A percentile compares a stretch with the other conserved stretches of the same genome.
These are phyloP conservation scores for Monosporascus sp. DNA, from an alignment of 2,329 filamentous ascomycete genomes.

Conservation along the genomic window DNA sequence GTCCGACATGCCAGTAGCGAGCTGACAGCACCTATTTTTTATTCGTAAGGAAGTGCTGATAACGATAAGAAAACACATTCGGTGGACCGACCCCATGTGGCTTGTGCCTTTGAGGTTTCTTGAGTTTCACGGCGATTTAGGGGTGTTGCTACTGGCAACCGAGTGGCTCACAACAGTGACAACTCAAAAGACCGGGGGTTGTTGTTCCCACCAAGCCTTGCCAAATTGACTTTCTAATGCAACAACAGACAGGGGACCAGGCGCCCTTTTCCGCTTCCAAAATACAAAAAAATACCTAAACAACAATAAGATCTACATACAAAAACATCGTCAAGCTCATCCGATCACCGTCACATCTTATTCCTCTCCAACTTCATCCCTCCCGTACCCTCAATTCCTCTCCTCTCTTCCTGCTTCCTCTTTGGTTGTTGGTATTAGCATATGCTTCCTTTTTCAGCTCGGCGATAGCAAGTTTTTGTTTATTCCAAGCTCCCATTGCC, in stretches of 20 bases:
- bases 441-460: background rate
- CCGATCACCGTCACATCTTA: constrained; percentile 7
- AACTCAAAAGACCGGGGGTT: background rate
- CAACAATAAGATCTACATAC: constrained; percentile 16
- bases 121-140: background rate
- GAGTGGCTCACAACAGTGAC: background rate
- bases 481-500: constrained; percentile 5
- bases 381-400: background rate
- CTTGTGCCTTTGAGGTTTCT: background rate
- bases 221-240: constrained; percentile 10
- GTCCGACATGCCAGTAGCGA: too few species aligned
- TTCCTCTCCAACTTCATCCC: constrained; percentile 4
- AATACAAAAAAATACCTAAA: constrained; percentile 25
- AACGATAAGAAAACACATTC: background rate
- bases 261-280: constrained; percentile 12
- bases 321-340: constrained; percentile 19
- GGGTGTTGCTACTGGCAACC: background rate
- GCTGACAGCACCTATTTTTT: too few species aligned
- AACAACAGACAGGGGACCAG: constrained; percentile 11
- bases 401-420: background rate
- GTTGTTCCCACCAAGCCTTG: background rate
- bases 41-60: background rate
- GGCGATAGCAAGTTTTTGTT: constrained; percentile 2
- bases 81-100: background rate
- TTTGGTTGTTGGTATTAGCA: background rate